These are phyloP conservation scores for Polygonum maritimum DNA, from an alignment of 148 eudicot genomes.

Conservation along the genomic window DNA sequence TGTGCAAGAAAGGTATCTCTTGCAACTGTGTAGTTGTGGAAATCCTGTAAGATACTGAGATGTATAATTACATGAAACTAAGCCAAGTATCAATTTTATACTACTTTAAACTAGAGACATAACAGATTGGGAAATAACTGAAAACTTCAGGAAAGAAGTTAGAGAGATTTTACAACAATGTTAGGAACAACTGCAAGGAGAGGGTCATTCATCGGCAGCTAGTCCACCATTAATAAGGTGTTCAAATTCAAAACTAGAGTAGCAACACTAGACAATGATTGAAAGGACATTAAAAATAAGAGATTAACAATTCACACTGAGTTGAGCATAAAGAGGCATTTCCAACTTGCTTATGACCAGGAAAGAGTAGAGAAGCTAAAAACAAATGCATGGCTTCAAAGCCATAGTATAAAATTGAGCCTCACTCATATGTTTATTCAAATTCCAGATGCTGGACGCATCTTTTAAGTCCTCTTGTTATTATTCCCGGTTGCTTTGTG, in stretches of 20 bases:
- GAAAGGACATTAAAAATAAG: neutral
- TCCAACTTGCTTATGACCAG: neutral
- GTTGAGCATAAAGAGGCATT: neutral
- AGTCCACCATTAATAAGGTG: neutral
- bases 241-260: neutral
- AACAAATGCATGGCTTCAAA: neutral
- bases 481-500: too few species aligned
- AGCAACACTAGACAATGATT: neutral
- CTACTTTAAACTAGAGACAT: neutral
- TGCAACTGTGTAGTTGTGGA: conserved; percentile 83
- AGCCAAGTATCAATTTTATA: neutral
- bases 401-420: neutral
- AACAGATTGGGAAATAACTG: neutral
- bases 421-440: too few species aligned
- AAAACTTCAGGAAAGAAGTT: neutral
- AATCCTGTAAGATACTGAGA: conserved; percentile 68
- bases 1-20: conserved; percentile 90
- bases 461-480: too few species aligned
- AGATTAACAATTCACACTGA: neutral
- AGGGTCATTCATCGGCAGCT: neutral
- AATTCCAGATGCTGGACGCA: too few species aligned
- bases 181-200: neutral
- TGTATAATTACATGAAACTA: neutral
- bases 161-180: neutral
- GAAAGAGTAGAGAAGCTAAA: neutral